Conservation (phyloP, 1,284 basidiomycete species). For the Tylopilus sp. region DNA sequence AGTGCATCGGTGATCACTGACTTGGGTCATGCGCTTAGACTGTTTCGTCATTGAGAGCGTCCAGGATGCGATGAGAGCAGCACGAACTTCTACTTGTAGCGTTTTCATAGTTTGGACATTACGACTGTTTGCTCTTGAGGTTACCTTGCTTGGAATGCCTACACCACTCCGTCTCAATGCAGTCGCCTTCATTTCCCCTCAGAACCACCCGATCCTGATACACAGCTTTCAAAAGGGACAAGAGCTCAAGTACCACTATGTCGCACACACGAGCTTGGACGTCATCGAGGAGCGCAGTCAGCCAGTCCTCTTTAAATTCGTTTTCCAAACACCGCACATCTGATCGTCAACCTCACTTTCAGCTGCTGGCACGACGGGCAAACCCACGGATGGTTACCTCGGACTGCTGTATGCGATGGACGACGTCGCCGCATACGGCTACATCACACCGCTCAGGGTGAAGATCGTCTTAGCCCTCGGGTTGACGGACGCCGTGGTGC, state of each 20-base stretch:
- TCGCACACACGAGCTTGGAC: constrained; percentile 73
- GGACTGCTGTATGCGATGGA: constrained; percentile 76
- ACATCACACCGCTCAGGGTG: constrained; percentile 73
- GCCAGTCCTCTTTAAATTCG: no score
- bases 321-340: neutral
- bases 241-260: constrained; percentile 76
- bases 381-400: constrained; percentile 68
- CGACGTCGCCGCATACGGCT: constrained; percentile 78
- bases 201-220: constrained; percentile 75
- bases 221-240: constrained; percentile 64
- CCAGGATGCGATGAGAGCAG: constrained; percentile 2
- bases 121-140: neutral
- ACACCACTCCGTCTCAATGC: constrained; percentile 64
- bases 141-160: constrained; percentile 42
- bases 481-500: constrained; percentile 71
- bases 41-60: constrained; percentile 12
- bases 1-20: neutral
- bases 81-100: neutral
- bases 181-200: constrained; percentile 74
- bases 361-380: constrained; percentile 49
- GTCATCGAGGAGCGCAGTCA: constrained; percentile 68
- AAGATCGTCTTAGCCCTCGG: constrained; percentile 75
- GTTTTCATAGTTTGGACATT: neutral
- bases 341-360: neutral
- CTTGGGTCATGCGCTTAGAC: constrained; percentile 10